phyloP scores from a whole-genome alignment of 768 basidiomycete genomes.

The Rickenella mellea region DNA sequence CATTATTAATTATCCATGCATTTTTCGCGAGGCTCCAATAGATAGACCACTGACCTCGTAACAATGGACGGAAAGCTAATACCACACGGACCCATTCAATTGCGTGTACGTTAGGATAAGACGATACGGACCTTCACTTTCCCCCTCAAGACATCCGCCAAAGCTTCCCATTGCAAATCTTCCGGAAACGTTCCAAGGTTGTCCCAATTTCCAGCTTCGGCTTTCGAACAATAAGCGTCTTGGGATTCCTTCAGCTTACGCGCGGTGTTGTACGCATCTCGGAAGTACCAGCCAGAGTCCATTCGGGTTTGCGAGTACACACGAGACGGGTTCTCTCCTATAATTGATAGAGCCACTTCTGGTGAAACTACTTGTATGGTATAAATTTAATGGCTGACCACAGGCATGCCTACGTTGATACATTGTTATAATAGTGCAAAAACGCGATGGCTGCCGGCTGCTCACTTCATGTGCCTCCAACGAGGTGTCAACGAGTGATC shows the following conservation, averaged over 20 bases:
- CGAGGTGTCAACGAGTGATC: conserved; percentile 18
- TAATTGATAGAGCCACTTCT: too few species aligned
- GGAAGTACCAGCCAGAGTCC: conserved; percentile 47
- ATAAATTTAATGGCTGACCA: conserved; percentile 18
- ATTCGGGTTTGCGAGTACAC: conserved; percentile 41
- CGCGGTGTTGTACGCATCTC: conserved; percentile 20
- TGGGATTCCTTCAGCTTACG: conserved; percentile 25
- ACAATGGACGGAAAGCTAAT: conserved; percentile 21
- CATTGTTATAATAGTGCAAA: conserved; percentile 5
- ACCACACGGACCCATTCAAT: conserved; percentile 11
- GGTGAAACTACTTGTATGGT: background rate
- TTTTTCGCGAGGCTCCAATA: background rate
- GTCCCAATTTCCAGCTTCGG: conserved; percentile 10
- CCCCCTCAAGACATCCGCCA: conserved; percentile 25
- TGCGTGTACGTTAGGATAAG: conserved; percentile 16
- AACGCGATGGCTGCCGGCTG: conserved; percentile 3
- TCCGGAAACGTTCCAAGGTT: conserved; percentile 13
- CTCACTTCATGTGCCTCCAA: conserved; percentile 74
- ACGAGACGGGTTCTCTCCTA: conserved; percentile 52
- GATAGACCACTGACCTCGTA: conserved; percentile 20
- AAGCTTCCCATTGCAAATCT: conserved; percentile 23
- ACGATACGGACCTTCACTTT: conserved; percentile 21
- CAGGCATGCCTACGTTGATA: conserved; percentile 47
- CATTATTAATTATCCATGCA: conserved; percentile 15
- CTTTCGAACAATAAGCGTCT: conserved; percentile 23